Percentiles rank a stretch among this genome's conserved stretches.
Evolutionary conservation across 2,329 filamentous ascomycete species (phyloP).

Genomic region (Nemania sp.): DNA sequence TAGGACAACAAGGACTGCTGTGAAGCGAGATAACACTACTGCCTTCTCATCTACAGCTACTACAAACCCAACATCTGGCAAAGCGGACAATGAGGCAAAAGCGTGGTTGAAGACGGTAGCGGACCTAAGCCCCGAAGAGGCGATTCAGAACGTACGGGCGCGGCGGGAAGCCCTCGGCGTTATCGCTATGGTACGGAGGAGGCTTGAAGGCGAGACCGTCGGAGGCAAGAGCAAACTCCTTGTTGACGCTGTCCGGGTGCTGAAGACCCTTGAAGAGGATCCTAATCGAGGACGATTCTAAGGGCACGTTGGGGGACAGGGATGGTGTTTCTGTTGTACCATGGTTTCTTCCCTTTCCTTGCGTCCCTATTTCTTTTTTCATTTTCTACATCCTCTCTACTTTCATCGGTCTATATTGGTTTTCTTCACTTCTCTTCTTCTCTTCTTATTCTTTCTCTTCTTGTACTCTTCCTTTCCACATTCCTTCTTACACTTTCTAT

Average conservation of each 20-base stretch:
- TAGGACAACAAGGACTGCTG: slow-evolving; percentile 39
- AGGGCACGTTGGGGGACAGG: neutral
- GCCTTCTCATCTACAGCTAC: slow-evolving; percentile 29
- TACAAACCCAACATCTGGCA: slow-evolving; percentile 41
- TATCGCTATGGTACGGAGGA: slow-evolving; percentile 61
- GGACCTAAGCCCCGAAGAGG: slow-evolving; percentile 52
- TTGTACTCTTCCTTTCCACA: slow-evolving; percentile 30
- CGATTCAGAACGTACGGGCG: slow-evolving; percentile 55
- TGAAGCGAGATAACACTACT: slow-evolving; percentile 31
- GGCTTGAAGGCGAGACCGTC: slow-evolving; percentile 63
- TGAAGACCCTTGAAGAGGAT: slow-evolving; percentile 64
- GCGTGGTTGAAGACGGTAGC: slow-evolving; percentile 56
- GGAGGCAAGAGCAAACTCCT: slow-evolving; percentile 63
- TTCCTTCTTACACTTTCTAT: slow-evolving; percentile 4
- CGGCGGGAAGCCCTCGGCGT: slow-evolving; percentile 59
- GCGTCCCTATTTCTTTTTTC: slow-evolving; percentile 26
- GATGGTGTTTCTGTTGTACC: slow-evolving; percentile 11
- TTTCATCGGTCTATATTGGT: slow-evolving; percentile 29
- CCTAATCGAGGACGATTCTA: slow-evolving; percentile 58
- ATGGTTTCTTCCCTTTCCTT: slow-evolving; percentile 24
- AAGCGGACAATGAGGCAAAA: slow-evolving; percentile 55
- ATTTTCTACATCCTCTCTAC: slow-evolving; percentile 32
- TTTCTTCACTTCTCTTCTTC: slow-evolving; percentile 45
- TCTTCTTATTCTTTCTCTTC: slow-evolving; percentile 45
- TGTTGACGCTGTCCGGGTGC: slow-evolving; percentile 64